These are phyloP conservation scores for Candida albicans DNA, from an alignment of 1,139 yeast species.

Conservation along the genomic window DNA sequence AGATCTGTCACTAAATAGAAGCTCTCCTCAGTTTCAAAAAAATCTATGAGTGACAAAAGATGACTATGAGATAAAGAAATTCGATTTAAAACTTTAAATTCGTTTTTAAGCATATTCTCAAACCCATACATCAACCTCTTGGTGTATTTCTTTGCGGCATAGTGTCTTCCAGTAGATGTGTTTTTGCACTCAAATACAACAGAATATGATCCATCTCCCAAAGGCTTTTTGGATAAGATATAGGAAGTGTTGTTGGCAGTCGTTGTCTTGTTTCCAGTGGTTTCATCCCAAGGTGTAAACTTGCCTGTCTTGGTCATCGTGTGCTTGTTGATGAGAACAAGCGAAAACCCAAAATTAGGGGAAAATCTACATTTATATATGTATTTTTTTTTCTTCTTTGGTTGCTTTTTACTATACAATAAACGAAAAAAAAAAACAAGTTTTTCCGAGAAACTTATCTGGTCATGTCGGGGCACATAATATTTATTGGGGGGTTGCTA, in stretches of 20 bases:
- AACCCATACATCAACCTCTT: slow-evolving; percentile 37
- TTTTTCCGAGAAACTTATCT: too few relatives aligned
- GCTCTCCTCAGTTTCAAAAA: slow-evolving; percentile 63
- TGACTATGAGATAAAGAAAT: slow-evolving; percentile 46
- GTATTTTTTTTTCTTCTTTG: too few relatives aligned
- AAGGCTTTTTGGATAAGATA: slow-evolving; percentile 26
- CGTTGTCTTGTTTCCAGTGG: slow-evolving; percentile 4
- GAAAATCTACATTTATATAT: too few relatives aligned
- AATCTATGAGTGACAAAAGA: slow-evolving; percentile 63
- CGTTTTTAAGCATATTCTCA: slow-evolving; percentile 48
- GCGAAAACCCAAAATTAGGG: background rate
- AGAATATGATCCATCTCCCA: slow-evolving; percentile 43
- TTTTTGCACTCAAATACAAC: slow-evolving; percentile 41
- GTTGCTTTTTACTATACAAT: too few relatives aligned
- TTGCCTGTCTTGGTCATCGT: background rate
- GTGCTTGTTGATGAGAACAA: background rate
- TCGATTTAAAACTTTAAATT: slow-evolving; percentile 53
- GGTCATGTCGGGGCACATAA: too few relatives aligned
- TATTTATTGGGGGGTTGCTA: too few relatives aligned
- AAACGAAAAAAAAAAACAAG: too few relatives aligned
- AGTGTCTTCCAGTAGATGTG: slow-evolving; percentile 30
- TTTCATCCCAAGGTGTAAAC: slow-evolving; percentile 7
- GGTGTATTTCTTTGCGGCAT: slow-evolving; percentile 40
- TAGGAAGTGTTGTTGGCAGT: slow-evolving; percentile 41
- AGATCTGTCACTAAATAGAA: slow-evolving; percentile 66